phyloP scores from a whole-genome alignment of 108 stramenopile genomes.

The Skeletonema potamos region DNA sequence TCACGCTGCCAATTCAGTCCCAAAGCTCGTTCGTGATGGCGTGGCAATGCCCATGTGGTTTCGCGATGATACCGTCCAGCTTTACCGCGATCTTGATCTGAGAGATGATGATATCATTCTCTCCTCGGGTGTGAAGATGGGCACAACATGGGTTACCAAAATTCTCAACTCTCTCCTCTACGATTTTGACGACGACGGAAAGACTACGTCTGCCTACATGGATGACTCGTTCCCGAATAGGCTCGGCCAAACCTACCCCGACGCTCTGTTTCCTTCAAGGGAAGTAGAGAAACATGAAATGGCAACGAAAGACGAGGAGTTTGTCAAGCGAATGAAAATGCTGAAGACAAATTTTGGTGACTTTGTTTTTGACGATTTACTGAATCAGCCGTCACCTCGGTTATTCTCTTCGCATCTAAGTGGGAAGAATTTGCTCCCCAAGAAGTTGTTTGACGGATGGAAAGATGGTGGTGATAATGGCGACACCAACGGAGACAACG shows the following conservation, averaged over 20 bases:
- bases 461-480: neutral
- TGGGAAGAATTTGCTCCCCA: conserved; percentile 9
- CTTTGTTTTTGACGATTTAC: neutral
- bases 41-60: conserved; percentile 10
- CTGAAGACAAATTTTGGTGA: neutral
- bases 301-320: neutral
- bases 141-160: conserved; percentile 11
- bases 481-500: neutral
- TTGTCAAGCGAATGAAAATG: neutral
- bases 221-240: neutral
- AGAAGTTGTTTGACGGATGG: conserved; percentile 7
- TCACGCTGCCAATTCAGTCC: neutral
- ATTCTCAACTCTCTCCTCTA: conserved; percentile 4
- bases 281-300: neutral
- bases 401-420: neutral
- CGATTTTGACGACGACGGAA: conserved; percentile 16
- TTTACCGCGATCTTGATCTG: conserved; percentile 1
- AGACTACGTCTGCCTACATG: conserved; percentile 2
- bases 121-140: neutral
- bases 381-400: neutral
- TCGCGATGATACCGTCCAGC: neutral
- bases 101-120: conserved; percentile 21
- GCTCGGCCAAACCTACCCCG: neutral
- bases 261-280: neutral
- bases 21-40: neutral